Evolutionary conservation across 805 yeast species (phyloP).

Genomic region (Schwanniomyces occidentalis): DNA sequence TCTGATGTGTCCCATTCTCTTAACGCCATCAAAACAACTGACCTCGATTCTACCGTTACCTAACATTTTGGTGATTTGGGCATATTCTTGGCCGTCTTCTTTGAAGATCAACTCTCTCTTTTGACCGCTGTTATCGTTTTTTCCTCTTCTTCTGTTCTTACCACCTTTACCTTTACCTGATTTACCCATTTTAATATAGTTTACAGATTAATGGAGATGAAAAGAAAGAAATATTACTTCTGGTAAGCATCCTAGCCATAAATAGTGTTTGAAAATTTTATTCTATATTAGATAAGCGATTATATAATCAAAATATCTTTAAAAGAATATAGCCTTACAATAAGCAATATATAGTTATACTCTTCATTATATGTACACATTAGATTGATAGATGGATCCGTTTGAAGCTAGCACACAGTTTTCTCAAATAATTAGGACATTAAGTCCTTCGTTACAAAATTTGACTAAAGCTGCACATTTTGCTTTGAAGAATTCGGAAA

Average conservation of each 20-base stretch:
- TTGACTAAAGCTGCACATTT: constrained; percentile 54
- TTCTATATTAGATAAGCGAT: constrained; percentile 1
- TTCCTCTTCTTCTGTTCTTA: constrained; percentile 97
- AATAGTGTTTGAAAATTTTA: constrained; percentile 8
- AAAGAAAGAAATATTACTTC: neutral
- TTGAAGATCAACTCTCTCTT: constrained; percentile 90
- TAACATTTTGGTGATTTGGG: constrained; percentile 96
- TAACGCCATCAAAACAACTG: constrained; percentile 88
- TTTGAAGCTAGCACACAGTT: constrained; percentile 83
- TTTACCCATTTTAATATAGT: constrained; percentile 60
- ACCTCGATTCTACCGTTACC: constrained; percentile 98
- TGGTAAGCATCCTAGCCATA: too few relatives aligned
- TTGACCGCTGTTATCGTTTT: constrained; percentile 87
- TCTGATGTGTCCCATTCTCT: constrained; percentile 96
- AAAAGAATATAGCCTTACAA: constrained; percentile 2
- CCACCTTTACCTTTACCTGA: constrained; percentile 81
- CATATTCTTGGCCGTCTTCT: constrained; percentile 98
- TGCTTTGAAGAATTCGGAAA: constrained; percentile 56
- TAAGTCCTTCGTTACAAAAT: constrained; percentile 64
- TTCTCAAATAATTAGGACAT: constrained; percentile 58
- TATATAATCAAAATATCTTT: constrained; percentile 2
- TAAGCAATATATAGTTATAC: neutral
- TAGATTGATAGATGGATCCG: constrained; percentile 74
- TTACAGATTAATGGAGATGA: neutral
- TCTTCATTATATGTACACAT: too few relatives aligned